Evolutionary conservation across 208 protist genomes (phyloP), one percentile per base, ranked within the genome.

Genomic region (Trichomonas gallinae): DNA sequence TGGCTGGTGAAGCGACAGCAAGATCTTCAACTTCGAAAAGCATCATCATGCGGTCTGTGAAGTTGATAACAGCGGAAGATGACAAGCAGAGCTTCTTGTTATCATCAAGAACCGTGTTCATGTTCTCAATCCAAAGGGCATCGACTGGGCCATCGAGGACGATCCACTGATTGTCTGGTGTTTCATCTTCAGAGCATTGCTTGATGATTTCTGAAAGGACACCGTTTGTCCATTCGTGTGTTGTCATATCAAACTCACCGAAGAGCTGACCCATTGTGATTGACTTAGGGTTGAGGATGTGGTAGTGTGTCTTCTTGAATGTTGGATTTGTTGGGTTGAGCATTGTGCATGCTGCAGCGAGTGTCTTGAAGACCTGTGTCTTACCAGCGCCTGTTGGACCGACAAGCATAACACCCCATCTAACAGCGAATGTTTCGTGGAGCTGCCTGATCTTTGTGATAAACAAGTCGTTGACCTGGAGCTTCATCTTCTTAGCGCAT

Each of bases 261-360:
- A 99, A 99, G 0, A 99, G 98, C 97, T 99, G 99, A 97, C 99
- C 99, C 98, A 99, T 99, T 36, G 98, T 99, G 63, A 99, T 99
- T 63, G 98, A 98, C 97, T 99, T 99, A 11, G 99, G 99, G 97
- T 99, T 99, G 97, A 99, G 98, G 63, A 99, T 98, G 97, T 98
- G 98, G 36, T 98, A 98, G 96, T 98, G 98, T 96, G 97, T 97
- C 58, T 72, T 72, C 48, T 96, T 93, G 34, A 51, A 51, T 85
- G 96, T 97, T 40, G 45, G 6, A 31, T 87, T 96, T 38, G 58
- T 21, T 31, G 96, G 96, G 9, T 97, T 96, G 26, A 98, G 93
- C 81, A 13, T 4, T 23, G 58, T 97, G 6, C 97, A 97, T 15
- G 98, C 97, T 34, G 96, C 82, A 91, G 98, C 97, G 81, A 99